Conservation (phyloP, 129 eudicot genomes). For the Rutidosis leptorrhynchoides region DNA sequence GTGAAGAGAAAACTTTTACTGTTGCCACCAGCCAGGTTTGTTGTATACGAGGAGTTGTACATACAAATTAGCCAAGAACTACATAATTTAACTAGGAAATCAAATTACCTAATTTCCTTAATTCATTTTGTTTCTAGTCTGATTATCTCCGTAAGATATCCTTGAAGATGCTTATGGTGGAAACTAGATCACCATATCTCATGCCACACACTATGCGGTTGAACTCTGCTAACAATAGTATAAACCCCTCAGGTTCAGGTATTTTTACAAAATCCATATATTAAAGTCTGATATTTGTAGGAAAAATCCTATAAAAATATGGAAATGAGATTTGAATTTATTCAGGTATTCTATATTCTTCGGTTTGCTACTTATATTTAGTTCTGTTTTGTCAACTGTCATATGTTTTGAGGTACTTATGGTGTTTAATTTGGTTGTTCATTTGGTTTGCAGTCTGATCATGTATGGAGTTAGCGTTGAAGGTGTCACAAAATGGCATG, state of each 20-base stretch:
- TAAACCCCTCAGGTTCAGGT: constrained; percentile 69
- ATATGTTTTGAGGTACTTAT: no score
- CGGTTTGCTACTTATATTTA: no score
- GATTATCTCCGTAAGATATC: constrained; percentile 84
- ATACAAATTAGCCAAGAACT: not conserved
- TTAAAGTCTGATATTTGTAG: not conserved
- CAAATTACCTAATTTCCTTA: not conserved
- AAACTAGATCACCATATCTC: constrained; percentile 60
- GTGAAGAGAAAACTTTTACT: constrained; percentile 67
- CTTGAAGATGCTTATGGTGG: constrained; percentile 73
- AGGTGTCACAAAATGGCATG: no score
- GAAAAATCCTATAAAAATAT: no score
- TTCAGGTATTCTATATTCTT: no score
- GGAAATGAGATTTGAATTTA: no score
- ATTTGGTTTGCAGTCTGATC: no score
- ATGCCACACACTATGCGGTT: constrained; percentile 49
- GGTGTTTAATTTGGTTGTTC: no score
- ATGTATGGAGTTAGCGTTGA: no score
- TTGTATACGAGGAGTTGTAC: not conserved
- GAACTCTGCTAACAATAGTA: constrained; percentile 42
- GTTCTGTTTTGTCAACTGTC: no score
- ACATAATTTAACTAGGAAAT: not conserved
- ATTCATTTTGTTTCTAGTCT: constrained; percentile 45
- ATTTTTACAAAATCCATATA: not conserved
- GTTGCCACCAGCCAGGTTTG: constrained; percentile 72